phyloP scores from a whole-genome alignment of 352 stramenopile genomes.

The Pythium dissimile region DNA sequence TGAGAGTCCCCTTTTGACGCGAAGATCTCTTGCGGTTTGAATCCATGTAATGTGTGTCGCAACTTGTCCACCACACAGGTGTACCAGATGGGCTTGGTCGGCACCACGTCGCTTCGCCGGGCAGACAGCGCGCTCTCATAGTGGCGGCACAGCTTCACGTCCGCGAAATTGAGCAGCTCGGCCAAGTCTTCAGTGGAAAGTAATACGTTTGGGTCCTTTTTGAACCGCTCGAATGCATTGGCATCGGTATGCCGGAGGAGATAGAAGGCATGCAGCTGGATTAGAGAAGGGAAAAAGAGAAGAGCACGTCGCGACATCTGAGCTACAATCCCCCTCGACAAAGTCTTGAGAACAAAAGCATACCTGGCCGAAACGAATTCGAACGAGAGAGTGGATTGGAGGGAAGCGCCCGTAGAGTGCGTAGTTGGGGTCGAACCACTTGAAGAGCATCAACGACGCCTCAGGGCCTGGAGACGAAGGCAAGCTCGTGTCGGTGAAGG shows the following conservation, averaged over 20 bases:
- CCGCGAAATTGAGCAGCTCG: conserved; percentile 13
- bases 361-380: conserved; percentile 31
- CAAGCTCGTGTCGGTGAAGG: background rate
- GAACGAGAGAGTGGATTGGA: conserved; percentile 8
- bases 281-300: background rate
- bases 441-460: conserved; percentile 5
- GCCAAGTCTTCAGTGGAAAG: conserved; percentile 20
- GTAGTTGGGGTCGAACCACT: conserved; percentile 16
- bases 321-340: background rate
- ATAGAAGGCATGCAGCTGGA: conserved; percentile 37
- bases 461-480: background rate
- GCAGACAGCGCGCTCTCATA: background rate
- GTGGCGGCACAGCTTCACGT: conserved; percentile 4
- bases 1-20: too few species aligned
- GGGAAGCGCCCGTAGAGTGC: conserved; percentile 13
- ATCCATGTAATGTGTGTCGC: conserved; percentile 16
- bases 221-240: background rate
- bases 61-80: conserved; percentile 40
- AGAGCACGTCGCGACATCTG: background rate
- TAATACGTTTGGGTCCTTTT: background rate
- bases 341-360: background rate
- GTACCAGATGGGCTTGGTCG: conserved; percentile 16
- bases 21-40: conserved; percentile 6
- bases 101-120: background rate
- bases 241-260: conserved; percentile 18